Percentiles rank a stretch among this genome's conserved stretches.
Conservation (phyloP, 202 grass and related monocot genomes). For the Schoenoplectus triqueter region DNA sequence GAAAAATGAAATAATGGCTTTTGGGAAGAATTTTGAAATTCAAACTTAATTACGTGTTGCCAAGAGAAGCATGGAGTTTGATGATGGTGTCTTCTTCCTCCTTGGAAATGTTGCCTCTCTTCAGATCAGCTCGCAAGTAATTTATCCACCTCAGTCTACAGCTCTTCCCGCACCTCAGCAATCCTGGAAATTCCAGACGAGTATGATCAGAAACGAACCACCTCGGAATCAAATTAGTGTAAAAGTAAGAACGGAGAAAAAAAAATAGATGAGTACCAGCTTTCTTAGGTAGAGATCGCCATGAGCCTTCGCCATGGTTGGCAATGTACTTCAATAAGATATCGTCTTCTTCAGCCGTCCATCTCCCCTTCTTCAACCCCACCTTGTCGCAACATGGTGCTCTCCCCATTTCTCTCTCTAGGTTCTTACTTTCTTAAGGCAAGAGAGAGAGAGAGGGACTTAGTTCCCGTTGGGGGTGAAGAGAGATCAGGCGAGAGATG, state of each 20-base stretch:
- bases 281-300: constrained; percentile 94
- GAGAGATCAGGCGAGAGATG: background rate
- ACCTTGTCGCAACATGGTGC: constrained; percentile 98
- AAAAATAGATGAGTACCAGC: constrained; percentile 50
- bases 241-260: background rate
- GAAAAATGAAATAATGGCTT: background rate
- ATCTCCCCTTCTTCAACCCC: constrained; percentile 83
- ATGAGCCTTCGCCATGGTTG: constrained; percentile 76
- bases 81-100: constrained; percentile 76
- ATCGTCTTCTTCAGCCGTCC: constrained; percentile 85
- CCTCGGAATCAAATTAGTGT: background rate
- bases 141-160: constrained; percentile 91
- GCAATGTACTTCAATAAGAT: constrained; percentile 69
- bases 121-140: constrained; percentile 71
- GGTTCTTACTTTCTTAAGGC: background rate
- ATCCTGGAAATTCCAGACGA: constrained; percentile 41
- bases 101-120: constrained; percentile 72
- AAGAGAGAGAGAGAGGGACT: background rate
- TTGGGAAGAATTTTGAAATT: background rate
- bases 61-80: constrained; percentile 78
- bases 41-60: constrained; percentile 57
- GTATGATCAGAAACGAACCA: background rate
- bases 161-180: constrained; percentile 84
- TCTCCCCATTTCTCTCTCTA: constrained; percentile 63
- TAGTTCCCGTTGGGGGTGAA: too few species aligned